Conservation (phyloP, 768 basidiomycete genomes). For the Chalciporus chontae region DNA sequence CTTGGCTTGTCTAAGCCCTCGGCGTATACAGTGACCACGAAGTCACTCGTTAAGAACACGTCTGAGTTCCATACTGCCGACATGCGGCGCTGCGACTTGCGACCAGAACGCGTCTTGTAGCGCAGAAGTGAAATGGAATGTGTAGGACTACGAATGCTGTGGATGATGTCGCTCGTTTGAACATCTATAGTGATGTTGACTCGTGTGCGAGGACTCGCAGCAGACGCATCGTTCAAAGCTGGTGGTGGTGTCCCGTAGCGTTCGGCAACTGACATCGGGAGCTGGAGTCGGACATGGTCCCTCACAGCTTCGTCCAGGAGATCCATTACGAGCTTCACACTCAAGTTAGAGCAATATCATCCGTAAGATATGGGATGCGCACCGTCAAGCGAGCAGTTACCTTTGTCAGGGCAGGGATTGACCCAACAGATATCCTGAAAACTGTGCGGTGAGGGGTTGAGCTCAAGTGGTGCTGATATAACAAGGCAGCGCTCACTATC, state of each 20-base stretch:
- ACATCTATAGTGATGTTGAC: slow-evolving; percentile 43
- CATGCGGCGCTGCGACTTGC: slow-evolving; percentile 38
- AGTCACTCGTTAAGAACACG: slow-evolving; percentile 44
- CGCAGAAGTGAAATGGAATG: slow-evolving; percentile 36
- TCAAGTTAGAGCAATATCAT: not conserved
- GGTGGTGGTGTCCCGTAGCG: slow-evolving; percentile 51
- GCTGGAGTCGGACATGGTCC: slow-evolving; percentile 51
- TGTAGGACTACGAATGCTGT: slow-evolving; percentile 40
- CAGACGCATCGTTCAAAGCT: slow-evolving; percentile 31
- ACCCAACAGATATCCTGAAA: slow-evolving; percentile 57
- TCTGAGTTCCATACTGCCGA: slow-evolving; percentile 39
- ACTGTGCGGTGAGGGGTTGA: slow-evolving; percentile 30
- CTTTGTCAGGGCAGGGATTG: slow-evolving; percentile 40
- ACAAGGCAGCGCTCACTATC: slow-evolving; percentile 39
- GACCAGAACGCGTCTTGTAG: slow-evolving; percentile 34
- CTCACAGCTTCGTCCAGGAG: slow-evolving; percentile 46
- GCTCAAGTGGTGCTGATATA: no score
- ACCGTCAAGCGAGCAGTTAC: slow-evolving; percentile 44
- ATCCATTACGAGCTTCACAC: slow-evolving; percentile 47
- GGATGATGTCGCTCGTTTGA: slow-evolving; percentile 46
- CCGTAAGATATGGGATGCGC: slow-evolving; percentile 9
- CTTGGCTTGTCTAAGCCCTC: slow-evolving; percentile 50
- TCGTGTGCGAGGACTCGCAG: slow-evolving; percentile 31
- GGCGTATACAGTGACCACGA: slow-evolving; percentile 48
- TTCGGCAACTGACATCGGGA: slow-evolving; percentile 47